A percentile compares a stretch with the other conserved stretches of the same genome.
Evolutionary conservation across 176 grass and related monocot genomes (phyloP).

Genomic region (Calamus simplicifolius): DNA sequence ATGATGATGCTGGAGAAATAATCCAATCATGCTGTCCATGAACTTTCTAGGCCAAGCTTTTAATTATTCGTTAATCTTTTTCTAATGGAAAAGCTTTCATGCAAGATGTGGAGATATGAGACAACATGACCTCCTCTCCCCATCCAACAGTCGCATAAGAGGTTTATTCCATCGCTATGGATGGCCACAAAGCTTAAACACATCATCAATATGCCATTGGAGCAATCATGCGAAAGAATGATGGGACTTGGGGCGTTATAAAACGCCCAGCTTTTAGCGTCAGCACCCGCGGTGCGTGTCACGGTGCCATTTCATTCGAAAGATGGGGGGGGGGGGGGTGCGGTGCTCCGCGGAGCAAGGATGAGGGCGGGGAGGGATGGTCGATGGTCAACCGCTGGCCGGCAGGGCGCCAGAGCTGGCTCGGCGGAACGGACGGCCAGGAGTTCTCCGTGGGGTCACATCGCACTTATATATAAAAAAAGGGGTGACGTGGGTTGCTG

Average conservation of each 20-base stretch:
- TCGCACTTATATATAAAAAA: too few species aligned
- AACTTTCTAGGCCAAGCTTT: background rate
- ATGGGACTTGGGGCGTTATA: background rate
- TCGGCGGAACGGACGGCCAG: too few species aligned
- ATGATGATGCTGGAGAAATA: background rate
- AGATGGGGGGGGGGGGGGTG: too few species aligned
- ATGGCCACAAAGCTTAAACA: background rate
- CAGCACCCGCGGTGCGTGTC: background rate
- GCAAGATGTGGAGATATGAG: background rate
- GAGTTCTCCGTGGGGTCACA: too few species aligned
- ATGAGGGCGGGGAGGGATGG: too few species aligned
- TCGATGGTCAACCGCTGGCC: too few species aligned
- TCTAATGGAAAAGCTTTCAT: background rate
- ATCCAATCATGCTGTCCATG: background rate
- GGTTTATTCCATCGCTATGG: background rate
- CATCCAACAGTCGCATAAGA: too few species aligned
- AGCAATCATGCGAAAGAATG: conserved; percentile 1
- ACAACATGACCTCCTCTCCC: background rate
- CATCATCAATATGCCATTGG: background rate
- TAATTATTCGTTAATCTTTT: background rate
- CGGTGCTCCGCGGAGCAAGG: too few species aligned
- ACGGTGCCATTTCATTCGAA: background rate
- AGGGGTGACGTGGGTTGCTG: too few species aligned
- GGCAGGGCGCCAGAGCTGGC: too few species aligned
- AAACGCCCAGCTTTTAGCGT: background rate